phyloP scores from a whole-genome alignment of 2,329 filamentous ascomycete genomes.

The Penicillium sp. region DNA sequence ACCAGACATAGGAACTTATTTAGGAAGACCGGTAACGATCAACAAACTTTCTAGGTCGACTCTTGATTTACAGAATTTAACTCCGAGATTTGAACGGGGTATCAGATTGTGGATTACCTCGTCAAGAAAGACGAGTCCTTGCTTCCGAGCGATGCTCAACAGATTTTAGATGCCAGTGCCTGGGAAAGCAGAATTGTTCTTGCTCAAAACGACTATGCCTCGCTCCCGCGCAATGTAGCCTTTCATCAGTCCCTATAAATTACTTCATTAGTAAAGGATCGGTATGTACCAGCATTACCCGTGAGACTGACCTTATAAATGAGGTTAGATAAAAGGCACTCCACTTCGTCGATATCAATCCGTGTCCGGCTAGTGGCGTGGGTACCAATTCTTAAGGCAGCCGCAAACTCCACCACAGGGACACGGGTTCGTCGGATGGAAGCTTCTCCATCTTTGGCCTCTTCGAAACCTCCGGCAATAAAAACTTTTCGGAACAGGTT shows the following conservation, averaged over 20 bases:
- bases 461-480: constrained; percentile 76
- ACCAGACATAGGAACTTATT: too few relatives aligned
- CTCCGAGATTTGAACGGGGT: background rate
- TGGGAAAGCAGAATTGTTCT: constrained; percentile 81
- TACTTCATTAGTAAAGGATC: constrained; percentile 12
- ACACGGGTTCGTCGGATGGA: constrained; percentile 69
- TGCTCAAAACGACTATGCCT: constrained; percentile 87
- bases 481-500: constrained; percentile 93
- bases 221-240: constrained; percentile 93
- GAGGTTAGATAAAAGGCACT: constrained; percentile 91
- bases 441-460: constrained; percentile 66
- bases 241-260: constrained; percentile 82
- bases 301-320: constrained; percentile 81
- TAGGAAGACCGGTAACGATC: too few relatives aligned
- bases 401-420: constrained; percentile 77
- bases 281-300: background rate
- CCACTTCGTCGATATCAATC: constrained; percentile 87
- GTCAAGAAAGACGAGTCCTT: background rate
- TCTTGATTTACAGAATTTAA: too few relatives aligned
- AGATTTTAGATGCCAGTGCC: constrained; percentile 67
- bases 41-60: background rate
- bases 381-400: constrained; percentile 74
- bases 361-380: constrained; percentile 50
- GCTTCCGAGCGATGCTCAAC: background rate
- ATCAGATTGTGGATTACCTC: background rate